Base-by-base conservation (phyloP, 2,329 filamentous ascomycete genomes). In the Trichophyton mentagrophytes region DNA sequence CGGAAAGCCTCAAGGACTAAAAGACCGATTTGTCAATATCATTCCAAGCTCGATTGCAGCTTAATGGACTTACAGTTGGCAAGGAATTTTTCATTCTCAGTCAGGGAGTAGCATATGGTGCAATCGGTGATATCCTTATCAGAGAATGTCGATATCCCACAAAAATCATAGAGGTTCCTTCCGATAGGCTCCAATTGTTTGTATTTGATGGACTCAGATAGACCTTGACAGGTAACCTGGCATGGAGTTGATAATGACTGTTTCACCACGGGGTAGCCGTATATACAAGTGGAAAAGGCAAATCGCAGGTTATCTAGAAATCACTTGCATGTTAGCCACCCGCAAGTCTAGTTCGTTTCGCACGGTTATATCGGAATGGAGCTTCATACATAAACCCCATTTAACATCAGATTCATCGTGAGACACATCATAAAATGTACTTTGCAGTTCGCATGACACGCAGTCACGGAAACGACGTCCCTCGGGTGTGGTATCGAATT, bases 1-100 rank as follows among this genome's bases (percentile, higher is more conserved):
- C 76, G 74, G 46, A 77, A 67, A 20, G 76, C 69, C 70, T 78
- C 76, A 40, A 78, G 65, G 65, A 77, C 76, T 78, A 57, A 15
- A 30, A 15, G n/a, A 17, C 30, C 20, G 44, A 53, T 58, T 38
- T 47, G 44, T 47, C 6, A 47, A 30, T 25, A 27, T 47, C 9
- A 3, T 20, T 47, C 3, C 20, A 38, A 38, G 2, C 40, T 17
- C n/a, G 17, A 4, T 17, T 13, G 44, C 13, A 3, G 46, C 15
- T 13, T 30, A n/a, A 51, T 30, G 20, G 8, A 55, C 51, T 55
- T 67, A 78, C 76, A 78, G 63, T 78, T 78, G 17, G 71, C 72
- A 56, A 78, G 64, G 55, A 72, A 76, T 17, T 73, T 67, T 61
- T 76, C 73, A 57, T 69, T 70, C 2, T 65, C 67, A 22, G 75